Evolutionary conservation across 2,329 filamentous ascomycete genomes (phyloP).

Genomic region (Aspergillus sojae): DNA sequence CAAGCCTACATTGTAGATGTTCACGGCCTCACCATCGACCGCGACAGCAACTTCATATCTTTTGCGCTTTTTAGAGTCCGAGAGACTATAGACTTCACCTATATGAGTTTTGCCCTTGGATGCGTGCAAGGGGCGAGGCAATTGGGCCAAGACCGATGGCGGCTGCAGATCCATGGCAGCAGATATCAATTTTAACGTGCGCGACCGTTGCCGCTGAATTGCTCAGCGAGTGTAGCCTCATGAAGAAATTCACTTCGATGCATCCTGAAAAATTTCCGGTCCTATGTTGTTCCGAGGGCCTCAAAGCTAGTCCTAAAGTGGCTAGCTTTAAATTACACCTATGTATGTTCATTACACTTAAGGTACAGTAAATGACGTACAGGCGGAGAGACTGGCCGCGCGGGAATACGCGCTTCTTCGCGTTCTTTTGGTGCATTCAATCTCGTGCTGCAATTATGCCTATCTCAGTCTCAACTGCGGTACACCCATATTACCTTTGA

Average conservation of each 20-base stretch:
- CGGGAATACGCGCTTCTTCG: constrained; percentile 24
- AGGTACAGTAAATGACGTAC: constrained; percentile 23
- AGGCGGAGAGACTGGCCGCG: constrained; percentile 10
- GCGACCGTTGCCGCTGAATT: constrained; percentile 19
- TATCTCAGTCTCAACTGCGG: not conserved
- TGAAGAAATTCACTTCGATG: constrained; percentile 24
- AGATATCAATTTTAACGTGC: constrained; percentile 1
- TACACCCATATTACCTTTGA: not conserved
- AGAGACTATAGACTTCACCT: constrained; percentile 56
- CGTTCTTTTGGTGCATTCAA: constrained; percentile 17
- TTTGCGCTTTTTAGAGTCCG: constrained; percentile 61
- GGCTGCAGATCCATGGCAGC: constrained; percentile 46
- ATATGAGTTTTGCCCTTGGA: constrained; percentile 45
- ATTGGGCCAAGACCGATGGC: constrained; percentile 48
- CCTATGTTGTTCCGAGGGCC: constrained; percentile 29
- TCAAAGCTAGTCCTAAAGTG: constrained; percentile 1
- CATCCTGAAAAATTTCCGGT: constrained; percentile 42
- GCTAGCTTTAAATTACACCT: not conserved
- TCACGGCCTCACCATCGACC: constrained; percentile 63
- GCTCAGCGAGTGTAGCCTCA: not conserved
- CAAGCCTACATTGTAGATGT: constrained; percentile 61
- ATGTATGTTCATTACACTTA: not conserved
- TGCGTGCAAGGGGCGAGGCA: constrained; percentile 47
- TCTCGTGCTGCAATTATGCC: constrained; percentile 16
- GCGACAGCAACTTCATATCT: constrained; percentile 63